Conservation (phyloP, 2,329 filamentous ascomycete species). For the Penicillium sp. region DNA sequence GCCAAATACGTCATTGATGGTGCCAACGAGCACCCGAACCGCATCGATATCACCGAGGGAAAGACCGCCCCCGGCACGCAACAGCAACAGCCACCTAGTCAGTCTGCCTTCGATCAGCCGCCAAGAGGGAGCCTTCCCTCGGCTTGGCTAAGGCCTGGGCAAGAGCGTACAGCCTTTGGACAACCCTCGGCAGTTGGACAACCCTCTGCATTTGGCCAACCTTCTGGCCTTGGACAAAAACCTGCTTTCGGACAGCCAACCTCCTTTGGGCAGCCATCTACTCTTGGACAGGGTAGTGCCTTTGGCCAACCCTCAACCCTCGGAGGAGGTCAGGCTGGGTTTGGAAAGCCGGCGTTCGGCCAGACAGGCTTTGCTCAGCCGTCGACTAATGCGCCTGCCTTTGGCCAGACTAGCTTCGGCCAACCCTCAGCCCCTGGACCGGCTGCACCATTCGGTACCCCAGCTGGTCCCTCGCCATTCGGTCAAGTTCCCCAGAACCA, state of each 20-base stretch:
- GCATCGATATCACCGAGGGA: conserved; percentile 54
- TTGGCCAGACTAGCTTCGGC: conserved; percentile 8
- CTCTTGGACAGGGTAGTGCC: conserved; percentile 20
- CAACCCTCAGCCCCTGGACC: conserved; percentile 7
- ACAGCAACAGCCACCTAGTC: conserved; percentile 11
- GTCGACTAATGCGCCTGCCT: conserved; percentile 3
- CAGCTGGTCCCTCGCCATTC: conserved; percentile 6
- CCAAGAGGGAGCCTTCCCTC: neutral
- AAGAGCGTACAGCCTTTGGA: conserved; percentile 18
- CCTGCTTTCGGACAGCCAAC: conserved; percentile 20
- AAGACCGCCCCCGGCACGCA: conserved; percentile 26
- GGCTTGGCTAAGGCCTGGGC: conserved; percentile 8
- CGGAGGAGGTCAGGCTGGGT: conserved; percentile 15
- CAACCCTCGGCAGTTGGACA: conserved; percentile 27
- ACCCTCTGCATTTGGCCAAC: conserved; percentile 43
- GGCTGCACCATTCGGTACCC: conserved; percentile 5
- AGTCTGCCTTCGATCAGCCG: conserved; percentile 33
- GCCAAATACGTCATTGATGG: conserved; percentile 65
- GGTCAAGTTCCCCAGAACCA: neutral
- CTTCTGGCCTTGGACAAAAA: conserved; percentile 28
- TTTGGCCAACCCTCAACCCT: conserved; percentile 30
- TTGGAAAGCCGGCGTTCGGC: conserved; percentile 22
- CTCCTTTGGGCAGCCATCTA: conserved; percentile 21
- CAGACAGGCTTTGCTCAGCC: conserved; percentile 27
- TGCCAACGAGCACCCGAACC: conserved; percentile 71